Conservation (phyloP, 495 filamentous ascomycete genomes). For the Aspergillus mulundensis region DNA sequence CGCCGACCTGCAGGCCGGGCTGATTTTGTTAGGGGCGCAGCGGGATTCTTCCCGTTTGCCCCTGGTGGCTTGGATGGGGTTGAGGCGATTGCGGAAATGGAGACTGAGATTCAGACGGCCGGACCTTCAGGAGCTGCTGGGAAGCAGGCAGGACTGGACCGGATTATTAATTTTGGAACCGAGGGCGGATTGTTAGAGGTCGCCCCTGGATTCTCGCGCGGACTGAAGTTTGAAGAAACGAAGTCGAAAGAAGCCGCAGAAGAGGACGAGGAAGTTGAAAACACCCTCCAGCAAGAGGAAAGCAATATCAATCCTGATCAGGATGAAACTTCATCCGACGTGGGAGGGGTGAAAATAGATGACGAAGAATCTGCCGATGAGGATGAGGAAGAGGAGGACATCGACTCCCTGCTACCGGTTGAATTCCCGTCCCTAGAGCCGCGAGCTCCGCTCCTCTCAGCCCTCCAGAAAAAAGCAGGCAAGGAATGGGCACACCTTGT, state of each 20-base stretch:
- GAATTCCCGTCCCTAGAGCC: slow-evolving; percentile 93
- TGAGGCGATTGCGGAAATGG: slow-evolving; percentile 72
- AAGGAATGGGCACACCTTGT: slow-evolving; percentile 98
- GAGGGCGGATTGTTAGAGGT: slow-evolving; percentile 77
- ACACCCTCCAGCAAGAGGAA: slow-evolving; percentile 68
- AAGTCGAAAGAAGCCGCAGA: slow-evolving; percentile 51
- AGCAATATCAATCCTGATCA: slow-evolving; percentile 30
- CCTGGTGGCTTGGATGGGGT: slow-evolving; percentile 88
- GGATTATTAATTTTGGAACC: slow-evolving; percentile 73
- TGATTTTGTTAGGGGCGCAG: slow-evolving; percentile 92
- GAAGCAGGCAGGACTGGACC: slow-evolving; percentile 54
- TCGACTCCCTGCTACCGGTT: slow-evolving; percentile 83
- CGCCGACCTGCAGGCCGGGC: slow-evolving; percentile 83
- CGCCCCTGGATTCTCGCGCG: slow-evolving; percentile 78
- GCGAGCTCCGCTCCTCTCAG: slow-evolving; percentile 66
- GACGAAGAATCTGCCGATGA: slow-evolving; percentile 45
- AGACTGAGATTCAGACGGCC: slow-evolving; percentile 54
- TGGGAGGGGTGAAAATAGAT: slow-evolving; percentile 41
- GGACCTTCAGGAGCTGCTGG: slow-evolving; percentile 42
- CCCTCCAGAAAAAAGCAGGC: slow-evolving; percentile 66
- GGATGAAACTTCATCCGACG: slow-evolving; percentile 25
- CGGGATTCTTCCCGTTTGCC: slow-evolving; percentile 93
- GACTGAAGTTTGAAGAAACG: slow-evolving; percentile 67
- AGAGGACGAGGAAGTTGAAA: slow-evolving; percentile 67
- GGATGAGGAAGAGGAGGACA: slow-evolving; percentile 65